A percentile compares a stretch with the other conserved stretches of the same genome.
phyloP scores from a whole-genome alignment of 202 grass and related monocot species.

The Zizania palustris region DNA sequence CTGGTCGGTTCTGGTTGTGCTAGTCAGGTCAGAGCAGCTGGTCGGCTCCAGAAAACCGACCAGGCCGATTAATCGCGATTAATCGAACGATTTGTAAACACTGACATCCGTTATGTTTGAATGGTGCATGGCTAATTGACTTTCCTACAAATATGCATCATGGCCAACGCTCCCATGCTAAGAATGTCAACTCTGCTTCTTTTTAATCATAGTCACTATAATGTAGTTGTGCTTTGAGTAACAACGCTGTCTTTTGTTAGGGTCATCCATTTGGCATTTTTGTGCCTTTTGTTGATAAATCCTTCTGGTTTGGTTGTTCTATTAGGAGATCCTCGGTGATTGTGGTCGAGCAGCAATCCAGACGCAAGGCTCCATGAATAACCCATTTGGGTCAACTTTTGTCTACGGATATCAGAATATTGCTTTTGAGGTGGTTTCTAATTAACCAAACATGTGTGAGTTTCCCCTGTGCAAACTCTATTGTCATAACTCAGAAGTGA shows the following conservation, averaged over 20 bases:
- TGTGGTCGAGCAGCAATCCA: constrained; percentile 95
- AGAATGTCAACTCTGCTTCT: background rate
- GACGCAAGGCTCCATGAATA: constrained; percentile 96
- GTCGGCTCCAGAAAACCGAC: too few relatives aligned
- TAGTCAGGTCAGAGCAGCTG: too few relatives aligned
- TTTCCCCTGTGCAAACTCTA: background rate
- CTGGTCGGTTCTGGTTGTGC: too few relatives aligned
- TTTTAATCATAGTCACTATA: background rate
- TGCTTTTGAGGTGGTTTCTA: constrained; percentile 73
- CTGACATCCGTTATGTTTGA: constrained; percentile 4
- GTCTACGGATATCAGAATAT: constrained; percentile 97
- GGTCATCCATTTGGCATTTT: background rate
- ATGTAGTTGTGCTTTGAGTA: constrained; percentile 6
- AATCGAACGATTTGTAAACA: too few relatives aligned
- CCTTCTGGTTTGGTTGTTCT: background rate
- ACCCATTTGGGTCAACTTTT: constrained; percentile 96
- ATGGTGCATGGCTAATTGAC: constrained; percentile 1
- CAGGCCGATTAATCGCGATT: too few relatives aligned
- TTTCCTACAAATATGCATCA: background rate
- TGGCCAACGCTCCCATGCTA: background rate
- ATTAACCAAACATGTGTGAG: background rate
- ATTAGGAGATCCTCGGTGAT: constrained; percentile 87
- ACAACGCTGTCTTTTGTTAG: background rate
- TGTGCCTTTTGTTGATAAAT: constrained; percentile 1
- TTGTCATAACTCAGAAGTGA: constrained; percentile 5